These are phyloP conservation scores for Spathaspora arborariae DNA, from an alignment of 805 yeast species.

Conservation along the genomic window DNA sequence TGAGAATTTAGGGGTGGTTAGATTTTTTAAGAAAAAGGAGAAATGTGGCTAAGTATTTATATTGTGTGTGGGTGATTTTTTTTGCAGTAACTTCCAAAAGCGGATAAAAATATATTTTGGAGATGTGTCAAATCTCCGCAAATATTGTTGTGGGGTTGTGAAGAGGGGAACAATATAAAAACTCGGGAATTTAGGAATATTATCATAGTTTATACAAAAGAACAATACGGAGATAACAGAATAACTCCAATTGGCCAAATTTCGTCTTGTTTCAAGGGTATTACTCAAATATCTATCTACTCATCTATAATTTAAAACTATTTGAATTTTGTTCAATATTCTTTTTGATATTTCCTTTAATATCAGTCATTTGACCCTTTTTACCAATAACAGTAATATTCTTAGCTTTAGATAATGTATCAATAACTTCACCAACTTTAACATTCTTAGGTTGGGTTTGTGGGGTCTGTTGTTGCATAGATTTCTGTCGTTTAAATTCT, in stretches of 20 bases:
- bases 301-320: slow-evolving; percentile 21
- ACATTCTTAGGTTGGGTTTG: slow-evolving; percentile 42
- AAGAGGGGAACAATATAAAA: not conserved
- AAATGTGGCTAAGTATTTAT: not conserved
- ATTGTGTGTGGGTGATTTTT: not conserved
- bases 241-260: too few species aligned
- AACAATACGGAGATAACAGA: too few species aligned
- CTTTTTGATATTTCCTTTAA: slow-evolving; percentile 62
- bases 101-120: not conserved
- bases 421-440: slow-evolving; percentile 60
- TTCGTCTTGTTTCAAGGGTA: too few species aligned
- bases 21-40: too few species aligned
- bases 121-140: not conserved
- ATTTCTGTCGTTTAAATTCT: slow-evolving; percentile 23
- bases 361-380: slow-evolving; percentile 71
- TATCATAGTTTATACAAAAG: too few species aligned
- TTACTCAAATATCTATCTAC: too few species aligned
- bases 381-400: slow-evolving; percentile 76
- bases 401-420: slow-evolving; percentile 66
- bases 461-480: slow-evolving; percentile 24
- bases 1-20: slow-evolving; percentile 4
- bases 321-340: slow-evolving; percentile 26
- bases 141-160: not conserved
- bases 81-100: not conserved
- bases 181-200: too few species aligned